Percentiles rank a stretch among this genome's conserved stretches.
phyloP scores from a whole-genome alignment of 1,284 basidiomycete species.

The Ganoderma lucidum region DNA sequence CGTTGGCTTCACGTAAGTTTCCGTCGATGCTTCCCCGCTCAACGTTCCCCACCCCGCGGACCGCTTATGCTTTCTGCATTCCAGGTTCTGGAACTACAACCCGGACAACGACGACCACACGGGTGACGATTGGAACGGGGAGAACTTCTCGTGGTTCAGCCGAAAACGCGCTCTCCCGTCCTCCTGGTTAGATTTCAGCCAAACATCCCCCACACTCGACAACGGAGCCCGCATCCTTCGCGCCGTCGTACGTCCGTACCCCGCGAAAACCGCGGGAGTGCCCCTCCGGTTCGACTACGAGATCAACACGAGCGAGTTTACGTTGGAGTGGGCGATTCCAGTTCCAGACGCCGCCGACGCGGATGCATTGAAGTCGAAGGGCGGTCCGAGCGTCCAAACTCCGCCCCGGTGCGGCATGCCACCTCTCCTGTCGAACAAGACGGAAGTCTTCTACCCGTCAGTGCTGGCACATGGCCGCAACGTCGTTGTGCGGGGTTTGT shows the following conservation, averaged over 20 bases:
- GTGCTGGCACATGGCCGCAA: constrained; percentile 63
- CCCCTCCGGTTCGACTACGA: constrained; percentile 76
- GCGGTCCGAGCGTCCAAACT: constrained; percentile 34
- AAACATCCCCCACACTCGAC: constrained; percentile 72
- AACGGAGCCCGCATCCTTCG: constrained; percentile 83
- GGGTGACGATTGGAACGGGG: constrained; percentile 96
- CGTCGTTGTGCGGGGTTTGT: constrained; percentile 64
- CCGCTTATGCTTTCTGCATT: background rate
- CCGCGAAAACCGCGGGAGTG: constrained; percentile 80
- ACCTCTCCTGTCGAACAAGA: constrained; percentile 60
- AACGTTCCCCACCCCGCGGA: background rate
- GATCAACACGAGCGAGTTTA: constrained; percentile 69
- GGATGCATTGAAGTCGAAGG: constrained; percentile 12
- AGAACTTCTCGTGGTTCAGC: constrained; percentile 96
- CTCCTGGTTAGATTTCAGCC: constrained; percentile 59
- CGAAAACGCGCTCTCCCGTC: constrained; percentile 60
- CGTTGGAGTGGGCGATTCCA: constrained; percentile 67
- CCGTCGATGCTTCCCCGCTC: constrained; percentile 11
- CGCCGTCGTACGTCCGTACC: constrained; percentile 81
- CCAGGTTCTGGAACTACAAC: constrained; percentile 96
- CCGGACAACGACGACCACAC: constrained; percentile 80
- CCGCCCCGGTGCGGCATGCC: constrained; percentile 52
- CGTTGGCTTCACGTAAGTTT: constrained; percentile 82
- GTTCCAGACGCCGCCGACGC: constrained; percentile 41
- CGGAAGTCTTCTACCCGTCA: constrained; percentile 84